These are phyloP conservation scores for Aspergillus sp. DNA, from an alignment of 2,329 filamentous ascomycete genomes.

Conservation along the genomic window DNA sequence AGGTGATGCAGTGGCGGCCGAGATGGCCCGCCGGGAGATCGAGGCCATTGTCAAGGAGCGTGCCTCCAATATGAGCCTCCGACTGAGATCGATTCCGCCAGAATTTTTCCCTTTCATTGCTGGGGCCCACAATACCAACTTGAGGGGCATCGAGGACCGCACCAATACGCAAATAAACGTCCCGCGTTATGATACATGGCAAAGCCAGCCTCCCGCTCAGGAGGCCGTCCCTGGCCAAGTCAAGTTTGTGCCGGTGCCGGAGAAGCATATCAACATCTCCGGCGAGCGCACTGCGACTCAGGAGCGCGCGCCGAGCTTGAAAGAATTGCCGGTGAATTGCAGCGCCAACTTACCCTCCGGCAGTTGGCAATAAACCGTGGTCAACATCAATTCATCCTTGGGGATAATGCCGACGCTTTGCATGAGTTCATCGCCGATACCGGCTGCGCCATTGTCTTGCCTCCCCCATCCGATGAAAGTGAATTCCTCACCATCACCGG, in stretches of 20 bases:
- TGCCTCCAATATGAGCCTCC: constrained; percentile 69
- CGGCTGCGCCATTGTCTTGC: constrained; percentile 79
- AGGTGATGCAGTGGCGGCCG: constrained; percentile 80
- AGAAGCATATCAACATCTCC: constrained; percentile 72
- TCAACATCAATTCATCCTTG: constrained; percentile 90
- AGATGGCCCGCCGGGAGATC: constrained; percentile 74
- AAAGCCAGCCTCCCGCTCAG: constrained; percentile 56
- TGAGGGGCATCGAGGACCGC: constrained; percentile 59
- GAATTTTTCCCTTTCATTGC: constrained; percentile 96
- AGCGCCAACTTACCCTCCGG: constrained; percentile 64
- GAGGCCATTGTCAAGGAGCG: constrained; percentile 80
- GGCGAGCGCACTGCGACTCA: constrained; percentile 79
- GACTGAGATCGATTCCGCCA: constrained; percentile 72
- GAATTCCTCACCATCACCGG: constrained; percentile 81
- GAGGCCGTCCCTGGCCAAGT: constrained; percentile 55
- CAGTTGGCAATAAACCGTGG: constrained; percentile 75
- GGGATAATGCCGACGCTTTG: constrained; percentile 66
- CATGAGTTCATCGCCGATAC: constrained; percentile 86
- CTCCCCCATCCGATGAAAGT: constrained; percentile 63
- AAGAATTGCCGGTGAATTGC: constrained; percentile 64
- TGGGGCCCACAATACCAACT: constrained; percentile 60
- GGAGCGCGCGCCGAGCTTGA: constrained; percentile 71
- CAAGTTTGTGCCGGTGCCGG: constrained; percentile 59
- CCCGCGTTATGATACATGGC: constrained; percentile 70
- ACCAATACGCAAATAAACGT: constrained; percentile 74